Percentiles rank a stretch among this genome's conserved stretches.
Evolutionary conservation across 306 rosid genomes (phyloP).

Genomic region (Cicer pinnatifidum): DNA sequence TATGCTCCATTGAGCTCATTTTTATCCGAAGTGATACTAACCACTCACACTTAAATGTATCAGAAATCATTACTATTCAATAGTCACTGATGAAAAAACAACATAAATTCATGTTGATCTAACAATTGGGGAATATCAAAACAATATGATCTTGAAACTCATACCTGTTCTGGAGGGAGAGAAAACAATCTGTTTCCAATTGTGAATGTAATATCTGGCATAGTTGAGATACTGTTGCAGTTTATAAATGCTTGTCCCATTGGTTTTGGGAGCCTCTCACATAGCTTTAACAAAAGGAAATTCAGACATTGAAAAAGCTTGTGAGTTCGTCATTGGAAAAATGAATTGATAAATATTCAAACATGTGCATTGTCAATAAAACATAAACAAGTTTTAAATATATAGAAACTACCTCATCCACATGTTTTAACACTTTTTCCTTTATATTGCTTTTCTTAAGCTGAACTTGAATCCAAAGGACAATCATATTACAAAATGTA

Average conservation of each 20-base stretch:
- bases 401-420: constrained; percentile 59
- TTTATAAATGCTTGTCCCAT: constrained; percentile 57
- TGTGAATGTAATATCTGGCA: constrained; percentile 64
- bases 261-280: constrained; percentile 78
- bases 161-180: constrained; percentile 71
- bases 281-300: constrained; percentile 54
- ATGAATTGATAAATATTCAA: not conserved
- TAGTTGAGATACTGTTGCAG: constrained; percentile 52
- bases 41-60: too few species aligned
- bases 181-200: constrained; percentile 66
- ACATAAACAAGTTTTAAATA: not conserved
- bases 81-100: not conserved
- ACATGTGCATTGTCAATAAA: not conserved
- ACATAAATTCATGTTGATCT: constrained; percentile 23
- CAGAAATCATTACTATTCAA: too few species aligned
- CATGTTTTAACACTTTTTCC: constrained; percentile 59
- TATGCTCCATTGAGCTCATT: too few species aligned
- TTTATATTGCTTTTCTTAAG: constrained; percentile 60
- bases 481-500: constrained; percentile 69
- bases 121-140: not conserved
- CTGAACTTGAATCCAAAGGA: constrained; percentile 73
- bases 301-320: constrained; percentile 20
- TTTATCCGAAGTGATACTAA: too few species aligned
- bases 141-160: constrained; percentile 6
- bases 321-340: constrained; percentile 4